A percentile compares a stretch with the other conserved stretches of the same genome.
These are phyloP conservation scores for Kwoniella pini DNA, from an alignment of 768 basidiomycete species.

Conservation along the genomic window DNA sequence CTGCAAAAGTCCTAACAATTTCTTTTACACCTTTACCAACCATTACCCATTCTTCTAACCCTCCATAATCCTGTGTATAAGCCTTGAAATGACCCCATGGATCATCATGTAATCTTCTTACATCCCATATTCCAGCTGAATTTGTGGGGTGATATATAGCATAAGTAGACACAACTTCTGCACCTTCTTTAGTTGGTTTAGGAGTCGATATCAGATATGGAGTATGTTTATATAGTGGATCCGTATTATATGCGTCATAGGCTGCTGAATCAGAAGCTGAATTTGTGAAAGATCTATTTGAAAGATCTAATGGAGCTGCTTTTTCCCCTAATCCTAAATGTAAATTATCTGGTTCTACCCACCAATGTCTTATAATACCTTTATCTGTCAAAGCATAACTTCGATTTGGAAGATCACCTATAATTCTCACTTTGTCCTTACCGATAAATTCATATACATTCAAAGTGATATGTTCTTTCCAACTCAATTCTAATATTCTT, in stretches of 20 bases:
- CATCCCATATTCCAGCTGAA: constrained; percentile 44
- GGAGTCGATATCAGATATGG: constrained; percentile 47
- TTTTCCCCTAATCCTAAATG: constrained; percentile 51
- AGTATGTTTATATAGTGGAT: constrained; percentile 54
- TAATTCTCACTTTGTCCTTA: constrained; percentile 16
- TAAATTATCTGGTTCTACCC: constrained; percentile 27
- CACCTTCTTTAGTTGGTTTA: constrained; percentile 21
- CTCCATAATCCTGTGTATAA: constrained; percentile 48
- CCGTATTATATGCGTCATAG: constrained; percentile 47
- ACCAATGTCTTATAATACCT: constrained; percentile 40
- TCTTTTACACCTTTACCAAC: constrained; percentile 40
- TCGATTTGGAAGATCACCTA: constrained; percentile 36
- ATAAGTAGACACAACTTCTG: constrained; percentile 19
- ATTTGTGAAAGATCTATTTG: constrained; percentile 35
- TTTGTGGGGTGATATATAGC: constrained; percentile 42
- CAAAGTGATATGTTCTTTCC: constrained; percentile 33
- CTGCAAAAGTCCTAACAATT: constrained; percentile 41
- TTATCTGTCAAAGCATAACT: constrained; percentile 44
- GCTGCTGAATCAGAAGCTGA: constrained; percentile 45
- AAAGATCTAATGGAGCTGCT: constrained; percentile 46
- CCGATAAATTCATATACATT: constrained; percentile 27
- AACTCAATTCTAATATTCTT: constrained; percentile 30
- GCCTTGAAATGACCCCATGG: constrained; percentile 49
- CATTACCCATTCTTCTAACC: constrained; percentile 48
- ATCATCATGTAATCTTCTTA: constrained; percentile 43